Conservation (phyloP, 352 stramenopile species). For the Phytophthora colocasiae region DNA sequence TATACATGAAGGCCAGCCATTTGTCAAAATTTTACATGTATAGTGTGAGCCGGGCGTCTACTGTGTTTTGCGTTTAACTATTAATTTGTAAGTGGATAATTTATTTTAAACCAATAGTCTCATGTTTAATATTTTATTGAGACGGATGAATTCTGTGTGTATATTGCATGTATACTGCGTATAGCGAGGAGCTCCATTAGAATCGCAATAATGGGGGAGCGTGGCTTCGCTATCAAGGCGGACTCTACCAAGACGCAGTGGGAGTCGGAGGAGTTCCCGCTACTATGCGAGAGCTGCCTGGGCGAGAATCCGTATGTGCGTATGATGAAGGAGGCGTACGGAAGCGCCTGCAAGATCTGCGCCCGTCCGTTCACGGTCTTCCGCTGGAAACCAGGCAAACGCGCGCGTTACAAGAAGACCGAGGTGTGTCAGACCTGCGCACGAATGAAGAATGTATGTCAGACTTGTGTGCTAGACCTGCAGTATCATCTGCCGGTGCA, state of each 20-base stretch:
- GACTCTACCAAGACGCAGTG: conserved; percentile 87
- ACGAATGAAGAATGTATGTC: conserved; percentile 99
- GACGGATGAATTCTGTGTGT: no score
- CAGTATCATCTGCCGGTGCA: conserved; percentile 97
- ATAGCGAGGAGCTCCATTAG: background rate
- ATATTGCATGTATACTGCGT: no score
- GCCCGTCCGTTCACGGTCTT: conserved; percentile 98
- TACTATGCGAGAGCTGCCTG: conserved; percentile 98
- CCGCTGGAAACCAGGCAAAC: conserved; percentile 97
- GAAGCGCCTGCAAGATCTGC: conserved; percentile 99
- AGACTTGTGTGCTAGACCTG: conserved; percentile 98
- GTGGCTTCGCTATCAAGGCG: conserved; percentile 89
- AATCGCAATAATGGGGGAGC: conserved; percentile 69
- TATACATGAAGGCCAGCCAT: no score
- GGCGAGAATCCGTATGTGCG: conserved; percentile 99
- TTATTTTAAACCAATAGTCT: no score
- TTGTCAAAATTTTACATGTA: no score
- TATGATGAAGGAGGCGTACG: conserved; percentile 98
- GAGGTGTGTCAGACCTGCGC: conserved; percentile 98
- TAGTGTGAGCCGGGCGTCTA: no score
- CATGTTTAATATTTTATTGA: no score
- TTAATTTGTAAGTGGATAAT: no score
- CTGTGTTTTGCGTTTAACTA: no score
- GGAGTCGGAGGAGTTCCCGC: conserved; percentile 97
- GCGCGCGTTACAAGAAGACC: conserved; percentile 98